Base-by-base conservation (phyloP, 345 rosid genomes). In the Populus nigra region DNA sequence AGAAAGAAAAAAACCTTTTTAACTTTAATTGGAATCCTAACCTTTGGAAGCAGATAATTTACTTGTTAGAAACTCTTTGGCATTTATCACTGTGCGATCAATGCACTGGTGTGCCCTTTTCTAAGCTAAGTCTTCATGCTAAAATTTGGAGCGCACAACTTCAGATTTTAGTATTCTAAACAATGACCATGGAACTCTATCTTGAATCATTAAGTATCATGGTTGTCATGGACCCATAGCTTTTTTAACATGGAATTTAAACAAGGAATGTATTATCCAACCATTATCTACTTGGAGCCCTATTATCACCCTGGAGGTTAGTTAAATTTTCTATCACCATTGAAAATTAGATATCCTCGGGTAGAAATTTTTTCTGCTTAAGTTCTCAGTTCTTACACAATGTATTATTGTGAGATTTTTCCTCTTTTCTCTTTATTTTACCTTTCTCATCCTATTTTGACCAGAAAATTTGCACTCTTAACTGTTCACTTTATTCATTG, bases 381-480 rank as follows among this genome's bases (percentile, higher is more conserved):
- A 63, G 59, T 23, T 25, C 70, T 41, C 5, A 29, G 18, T 70
- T 77, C 62, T 33, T n/a, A 4, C 61, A 9, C n/a, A 29, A 29
- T 77, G 62, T 25, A n/a, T 55, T 18, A 22, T 22, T 20, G 31
- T 61, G 49, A 68, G 47, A 27, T 71, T 77, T 57, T 77, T 39
- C 45, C n/a, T 27, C 17, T 59, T 70, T 70, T 41, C 55, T 17
- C 63, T 53, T 63, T 45, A 33, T 27, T 70, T 59, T 61, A 61
- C 35, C 36, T 17, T 45, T 66, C 47, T 22, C 57, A 57, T 18
- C 41, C 27, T 35, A 17, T n/a, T 76, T n/a, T 27, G 39, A 76
- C 20, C 41, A 39, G 55, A 33, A 76, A 76, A 5, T 7, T 20
- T 68, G 59, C 29, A 38, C 39, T 49, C 57, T 39, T 23, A 15